These are phyloP conservation scores for Paramecium caudatum DNA, from an alignment of 73 alveolate genomes.

Conservation along the genomic window DNA sequence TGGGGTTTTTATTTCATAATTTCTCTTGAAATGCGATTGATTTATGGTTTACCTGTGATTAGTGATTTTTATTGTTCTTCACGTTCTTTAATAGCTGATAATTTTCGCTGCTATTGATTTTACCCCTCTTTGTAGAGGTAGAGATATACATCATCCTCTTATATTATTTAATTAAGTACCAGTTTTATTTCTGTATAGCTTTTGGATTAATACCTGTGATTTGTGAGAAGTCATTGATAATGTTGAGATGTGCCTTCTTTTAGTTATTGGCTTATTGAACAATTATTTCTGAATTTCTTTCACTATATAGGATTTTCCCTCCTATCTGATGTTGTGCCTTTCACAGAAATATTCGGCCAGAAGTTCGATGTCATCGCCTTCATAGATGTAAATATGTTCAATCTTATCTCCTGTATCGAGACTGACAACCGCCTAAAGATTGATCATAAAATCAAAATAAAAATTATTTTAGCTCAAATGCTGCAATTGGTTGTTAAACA, in stretches of 20 bases:
- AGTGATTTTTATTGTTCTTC: neutral
- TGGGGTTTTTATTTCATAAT: neutral
- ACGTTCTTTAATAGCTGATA: neutral
- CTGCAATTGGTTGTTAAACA: neutral
- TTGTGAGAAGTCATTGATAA: neutral
- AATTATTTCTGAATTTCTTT: neutral
- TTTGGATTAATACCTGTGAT: neutral
- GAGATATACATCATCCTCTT: constrained; percentile 2
- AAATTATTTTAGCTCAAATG: too few relatives aligned
- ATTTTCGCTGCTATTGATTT: neutral
- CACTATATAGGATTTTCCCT: constrained; percentile 36
- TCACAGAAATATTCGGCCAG: constrained; percentile 58
- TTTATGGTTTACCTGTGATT: neutral
- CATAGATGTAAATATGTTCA: constrained; percentile 51
- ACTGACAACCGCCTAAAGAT: constrained; percentile 61
- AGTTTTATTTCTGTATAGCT: constrained; percentile 25
- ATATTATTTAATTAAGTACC: constrained; percentile 24
- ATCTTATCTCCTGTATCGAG: constrained; percentile 49
- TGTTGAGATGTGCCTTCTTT: neutral
- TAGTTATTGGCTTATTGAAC: neutral
- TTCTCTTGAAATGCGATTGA: neutral
- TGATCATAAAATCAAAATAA: constrained; percentile 29
- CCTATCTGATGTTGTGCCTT: constrained; percentile 29
- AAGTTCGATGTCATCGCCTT: constrained; percentile 64
- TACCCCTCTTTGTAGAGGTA: neutral